Base-by-base conservation (phyloP, 768 basidiomycete species). In the Mycena filopes region DNA sequence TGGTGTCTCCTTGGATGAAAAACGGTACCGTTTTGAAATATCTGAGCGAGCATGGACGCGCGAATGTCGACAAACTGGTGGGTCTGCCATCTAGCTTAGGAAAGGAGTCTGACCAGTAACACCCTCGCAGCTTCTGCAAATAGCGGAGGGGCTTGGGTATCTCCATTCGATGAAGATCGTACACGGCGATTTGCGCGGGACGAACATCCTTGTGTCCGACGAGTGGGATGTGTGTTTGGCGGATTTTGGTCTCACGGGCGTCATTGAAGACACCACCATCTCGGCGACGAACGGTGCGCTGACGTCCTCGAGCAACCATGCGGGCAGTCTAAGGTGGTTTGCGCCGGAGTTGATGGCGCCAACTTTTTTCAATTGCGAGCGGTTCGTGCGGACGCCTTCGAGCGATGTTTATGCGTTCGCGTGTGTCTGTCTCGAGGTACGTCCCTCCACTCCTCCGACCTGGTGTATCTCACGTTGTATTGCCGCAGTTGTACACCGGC, bases 1-100 rank as follows among this genome's bases (percentile, higher is more conserved):
- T 61, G 33, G 60, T 61, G 25, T 61, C 60, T 12, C 60, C 60
- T 9, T 54, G 51, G 60, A 61, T 61, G 51, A 36, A 61, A 36
- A 51, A 61, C 23, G 60, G 51, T 41, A 61, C 60, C 11, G 25
- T 53, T 33, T 25, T 61, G 33, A 45, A 38, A n/a, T 54, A 61
- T 21, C 51, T 61, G 11, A 54, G 10, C n/a, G 42, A 47, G 33
- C 51, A 54, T 4, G 51, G 51, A 20, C 51, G 43, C 23, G 42
- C 31, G 2, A 26, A 54, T 29, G 45, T 54, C 20, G 60, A 61
- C 33, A 45, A 38, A 33, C 13, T 60, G 42, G 59, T 46, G 29
- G 11, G 48, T 4, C 26, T 5, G 5, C 48, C 28, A 40, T 26
- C 15, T 18, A 6, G 9, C n/a, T 40, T 2, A 7, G 12, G n/a